Base-by-base conservation (phyloP, 2,329 filamentous ascomycete genomes). In the Cryoendolithus antarcticus region DNA sequence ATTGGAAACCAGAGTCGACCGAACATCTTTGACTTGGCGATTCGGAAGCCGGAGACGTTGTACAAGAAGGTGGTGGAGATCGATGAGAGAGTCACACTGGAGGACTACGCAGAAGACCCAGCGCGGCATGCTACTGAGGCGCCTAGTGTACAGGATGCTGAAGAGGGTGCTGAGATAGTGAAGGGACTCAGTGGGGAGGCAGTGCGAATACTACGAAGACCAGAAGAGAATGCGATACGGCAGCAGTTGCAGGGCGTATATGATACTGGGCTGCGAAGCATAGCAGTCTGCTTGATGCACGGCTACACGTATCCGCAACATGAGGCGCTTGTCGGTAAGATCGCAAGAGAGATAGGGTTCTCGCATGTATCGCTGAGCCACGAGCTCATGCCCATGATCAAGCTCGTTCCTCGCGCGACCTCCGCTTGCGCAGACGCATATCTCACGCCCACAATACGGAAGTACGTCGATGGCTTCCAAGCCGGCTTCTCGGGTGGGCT, bases 221-320 rank as follows among this genome's bases (percentile, higher is more conserved):
- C 51, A 8, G 48, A 56, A 13, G 19, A 43, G 8, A 34, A 45
- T 2, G 36, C 35, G 1, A 40, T 46, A 5, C 35, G 40, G 2
- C 9, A 33, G 1, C 41, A 48, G 19, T 47, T 58, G 1, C 44
- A 51, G 19, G 15, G 31, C 1, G 43, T 64, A 3, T 59, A 50
- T 36, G 41, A 51, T 1, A 48, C 56, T n/a, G 61, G 61, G 1
- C 56, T 56, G 27, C 48, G 59, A 6, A 60, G 58, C 1, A 38
- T 63, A 28, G 60, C 59, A 0, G 53, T 64, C 5, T 55, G 54
- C 4, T 53, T 60, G 6, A 43, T 56, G 32, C 52, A 60, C 38
- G 54, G 52, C 4, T 60, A 61, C 34, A 51, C 52, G 2, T 61
- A 53, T 31, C 55, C 56, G 1, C 48, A 57, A 12, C 57, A 59